Evolutionary conservation across 1,284 basidiomycete species (phyloP).

Genomic region (Ceratobasidium sp.): DNA sequence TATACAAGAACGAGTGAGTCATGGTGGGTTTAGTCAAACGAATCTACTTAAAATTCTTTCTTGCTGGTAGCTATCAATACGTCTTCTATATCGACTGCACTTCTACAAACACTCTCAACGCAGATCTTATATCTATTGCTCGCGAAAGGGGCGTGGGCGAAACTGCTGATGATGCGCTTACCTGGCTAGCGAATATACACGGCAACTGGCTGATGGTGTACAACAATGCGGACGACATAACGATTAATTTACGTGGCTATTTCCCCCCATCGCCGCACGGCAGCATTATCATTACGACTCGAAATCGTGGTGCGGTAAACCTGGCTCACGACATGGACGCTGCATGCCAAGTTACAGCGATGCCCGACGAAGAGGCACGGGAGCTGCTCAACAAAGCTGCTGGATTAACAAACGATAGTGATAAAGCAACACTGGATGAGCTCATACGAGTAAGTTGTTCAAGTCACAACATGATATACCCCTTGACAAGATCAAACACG

Average conservation of each 20-base stretch:
- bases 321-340: neutral
- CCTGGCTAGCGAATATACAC: neutral
- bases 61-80: neutral
- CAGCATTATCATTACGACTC: neutral
- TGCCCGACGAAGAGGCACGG: neutral
- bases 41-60: no score
- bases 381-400: neutral
- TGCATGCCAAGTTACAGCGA: neutral
- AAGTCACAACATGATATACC: no score
- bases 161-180: neutral
- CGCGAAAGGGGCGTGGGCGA: neutral
- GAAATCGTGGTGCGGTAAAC: neutral
- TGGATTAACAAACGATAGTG: neutral
- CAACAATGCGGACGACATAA: neutral
- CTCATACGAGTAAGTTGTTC: neutral
- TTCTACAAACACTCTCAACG: neutral
- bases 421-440: neutral
- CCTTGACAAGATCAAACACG: no score
- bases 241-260: neutral
- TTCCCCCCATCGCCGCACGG: neutral
- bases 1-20: neutral
- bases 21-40: no score
- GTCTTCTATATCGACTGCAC: slow-evolving; percentile 2
- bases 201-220: neutral
- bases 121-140: neutral